phyloP scores from a whole-genome alignment of 1,284 basidiomycete genomes.

The Athelia psychrophila region DNA sequence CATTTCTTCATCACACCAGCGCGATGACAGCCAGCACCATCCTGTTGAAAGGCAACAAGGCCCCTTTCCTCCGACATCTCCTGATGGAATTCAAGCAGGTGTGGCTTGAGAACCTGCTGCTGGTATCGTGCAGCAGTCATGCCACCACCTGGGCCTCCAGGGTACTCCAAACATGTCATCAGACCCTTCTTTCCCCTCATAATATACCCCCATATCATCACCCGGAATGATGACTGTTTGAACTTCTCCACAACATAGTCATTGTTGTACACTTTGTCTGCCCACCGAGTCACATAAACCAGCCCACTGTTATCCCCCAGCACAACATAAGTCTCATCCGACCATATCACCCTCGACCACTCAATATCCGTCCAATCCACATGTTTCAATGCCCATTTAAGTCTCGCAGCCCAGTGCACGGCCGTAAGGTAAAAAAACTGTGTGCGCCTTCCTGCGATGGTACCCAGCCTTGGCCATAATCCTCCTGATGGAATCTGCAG shows the following conservation, averaged over 20 bases:
- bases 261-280: constrained; percentile 3
- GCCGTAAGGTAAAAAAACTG: neutral
- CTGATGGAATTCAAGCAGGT: neutral
- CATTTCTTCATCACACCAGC: constrained; percentile 8
- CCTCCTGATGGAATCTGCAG: neutral
- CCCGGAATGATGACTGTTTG: constrained; percentile 10
- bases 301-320: neutral
- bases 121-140: constrained; percentile 13
- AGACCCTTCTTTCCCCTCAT: constrained; percentile 12
- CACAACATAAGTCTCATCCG: neutral
- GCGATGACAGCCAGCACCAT: constrained; percentile 10
- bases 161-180: constrained; percentile 13
- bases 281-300: neutral
- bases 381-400: neutral
- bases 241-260: constrained; percentile 13
- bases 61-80: neutral
- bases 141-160: constrained; percentile 13
- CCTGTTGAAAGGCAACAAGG: constrained; percentile 8
- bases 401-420: neutral
- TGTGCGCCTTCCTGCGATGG: neutral
- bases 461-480: neutral
- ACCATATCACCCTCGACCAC: neutral
- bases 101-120: constrained; percentile 12
- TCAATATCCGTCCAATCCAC: neutral
- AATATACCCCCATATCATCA: constrained; percentile 15